These are phyloP conservation scores for Aspergillus carbonarius DNA, from an alignment of 2,329 filamentous ascomycete genomes.

Conservation along the genomic window DNA sequence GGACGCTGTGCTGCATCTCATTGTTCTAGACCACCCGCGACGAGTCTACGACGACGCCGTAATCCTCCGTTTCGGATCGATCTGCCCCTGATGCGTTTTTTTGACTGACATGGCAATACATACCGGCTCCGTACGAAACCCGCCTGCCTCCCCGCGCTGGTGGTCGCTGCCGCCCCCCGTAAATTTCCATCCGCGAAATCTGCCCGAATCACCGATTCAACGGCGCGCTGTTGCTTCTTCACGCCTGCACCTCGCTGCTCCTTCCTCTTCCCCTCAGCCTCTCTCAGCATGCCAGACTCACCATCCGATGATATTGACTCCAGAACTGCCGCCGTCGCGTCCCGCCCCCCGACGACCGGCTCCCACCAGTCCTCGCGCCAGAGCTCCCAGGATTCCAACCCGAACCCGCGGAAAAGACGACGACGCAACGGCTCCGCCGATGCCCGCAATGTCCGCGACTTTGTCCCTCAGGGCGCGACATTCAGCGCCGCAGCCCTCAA, in stretches of 20 bases:
- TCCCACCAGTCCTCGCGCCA: conserved; percentile 20
- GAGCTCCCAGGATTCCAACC: conserved; percentile 23
- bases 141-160: too few relatives aligned
- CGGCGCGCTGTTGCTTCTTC: background rate
- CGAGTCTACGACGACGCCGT: background rate
- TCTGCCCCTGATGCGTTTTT: too few relatives aligned
- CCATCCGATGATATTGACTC: conserved; percentile 45
- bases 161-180: conserved; percentile 21
- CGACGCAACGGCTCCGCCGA: conserved; percentile 25
- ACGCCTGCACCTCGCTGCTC: background rate
- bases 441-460: conserved; percentile 32
- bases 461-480: conserved; percentile 37
- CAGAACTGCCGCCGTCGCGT: conserved; percentile 46
- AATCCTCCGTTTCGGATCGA: background rate
- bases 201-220: background rate
- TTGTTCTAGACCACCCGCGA: conserved; percentile 3
- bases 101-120: too few relatives aligned
- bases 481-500: conserved; percentile 36
- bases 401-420: conserved; percentile 28
- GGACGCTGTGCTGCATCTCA: background rate
- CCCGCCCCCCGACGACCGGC: conserved; percentile 29
- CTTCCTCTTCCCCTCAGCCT: background rate
- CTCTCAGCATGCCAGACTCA: conserved; percentile 24
- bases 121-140: too few relatives aligned
- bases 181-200: conserved; percentile 21